These are phyloP conservation scores for Beauveria australis DNA, from an alignment of 2,329 filamentous ascomycete genomes.

Conservation along the genomic window DNA sequence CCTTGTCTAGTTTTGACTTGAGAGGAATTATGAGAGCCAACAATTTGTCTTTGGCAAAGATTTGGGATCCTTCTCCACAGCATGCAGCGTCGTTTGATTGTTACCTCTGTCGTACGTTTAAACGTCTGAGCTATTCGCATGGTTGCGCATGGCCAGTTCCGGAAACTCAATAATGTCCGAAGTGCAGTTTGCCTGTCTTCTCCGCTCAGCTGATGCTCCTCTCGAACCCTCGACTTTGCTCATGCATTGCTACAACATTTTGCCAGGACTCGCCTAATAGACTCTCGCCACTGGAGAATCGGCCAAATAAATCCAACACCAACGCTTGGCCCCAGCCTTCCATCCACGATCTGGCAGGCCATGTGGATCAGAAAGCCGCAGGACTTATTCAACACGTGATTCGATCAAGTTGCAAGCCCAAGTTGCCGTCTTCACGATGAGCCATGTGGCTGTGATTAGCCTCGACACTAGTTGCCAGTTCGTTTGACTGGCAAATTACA, in stretches of 20 bases:
- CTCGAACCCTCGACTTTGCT: background rate
- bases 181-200: background rate
- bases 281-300: background rate
- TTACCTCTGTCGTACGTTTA: too few relatives aligned
- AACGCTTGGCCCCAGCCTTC: background rate
- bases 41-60: too few relatives aligned
- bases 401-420: background rate
- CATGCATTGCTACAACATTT: background rate
- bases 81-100: too few relatives aligned
- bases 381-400: background rate
- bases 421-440: background rate
- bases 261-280: too few relatives aligned
- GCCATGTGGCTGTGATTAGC: background rate
- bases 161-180: background rate
- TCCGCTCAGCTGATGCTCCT: background rate
- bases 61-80: too few relatives aligned
- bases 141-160: too few relatives aligned
- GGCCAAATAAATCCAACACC: background rate
- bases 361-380: slow-evolving; percentile 4
- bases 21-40: too few relatives aligned
- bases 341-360: background rate
- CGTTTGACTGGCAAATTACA: background rate
- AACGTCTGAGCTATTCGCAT: too few relatives aligned
- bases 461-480: background rate
- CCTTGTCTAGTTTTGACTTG: too few relatives aligned